Percentiles rank a stretch among this genome's conserved stretches.
Evolutionary conservation across 2,329 filamentous ascomycete genomes (phyloP).

Genomic region (Aureobasidium zeae): DNA sequence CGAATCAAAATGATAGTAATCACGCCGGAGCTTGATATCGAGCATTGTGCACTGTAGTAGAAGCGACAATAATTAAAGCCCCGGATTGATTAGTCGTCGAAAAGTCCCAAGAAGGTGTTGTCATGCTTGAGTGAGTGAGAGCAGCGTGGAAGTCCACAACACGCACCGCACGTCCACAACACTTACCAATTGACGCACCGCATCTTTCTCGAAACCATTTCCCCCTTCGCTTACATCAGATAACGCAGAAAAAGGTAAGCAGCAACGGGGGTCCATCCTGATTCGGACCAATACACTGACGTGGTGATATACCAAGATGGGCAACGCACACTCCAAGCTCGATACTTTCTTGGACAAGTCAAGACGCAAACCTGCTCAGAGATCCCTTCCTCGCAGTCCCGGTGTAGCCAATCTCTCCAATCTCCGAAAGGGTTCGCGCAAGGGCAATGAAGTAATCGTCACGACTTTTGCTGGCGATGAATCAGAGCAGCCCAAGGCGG

Average conservation of each 20-base stretch:
- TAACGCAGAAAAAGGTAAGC: too few species aligned
- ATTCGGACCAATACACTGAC: too few species aligned
- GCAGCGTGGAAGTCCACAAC: not conserved
- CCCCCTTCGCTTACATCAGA: too few species aligned
- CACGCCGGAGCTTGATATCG: not conserved
- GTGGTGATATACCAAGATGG: constrained; percentile 7
- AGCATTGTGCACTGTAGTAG: not conserved
- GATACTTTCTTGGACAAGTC: not conserved
- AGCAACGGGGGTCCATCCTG: too few species aligned
- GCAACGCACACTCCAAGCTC: constrained; percentile 6
- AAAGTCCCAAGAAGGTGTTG: not conserved
- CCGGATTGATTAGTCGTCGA: not conserved
- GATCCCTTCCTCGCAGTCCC: constrained; percentile 5
- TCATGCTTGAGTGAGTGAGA: not conserved
- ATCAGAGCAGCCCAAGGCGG: not conserved
- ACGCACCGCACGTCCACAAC: not conserved
- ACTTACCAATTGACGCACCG: too few species aligned
- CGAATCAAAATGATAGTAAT: constrained; percentile 2
- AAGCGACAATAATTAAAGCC: not conserved
- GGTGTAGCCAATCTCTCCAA: not conserved
- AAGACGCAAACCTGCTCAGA: not conserved
- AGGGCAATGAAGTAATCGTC: not conserved
- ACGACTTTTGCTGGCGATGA: constrained; percentile 2
- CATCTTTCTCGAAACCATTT: too few species aligned
- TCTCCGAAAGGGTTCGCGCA: not conserved